Base-by-base conservation (phyloP, 108 stramenopile species). In the Cyclotella atomus region DNA sequence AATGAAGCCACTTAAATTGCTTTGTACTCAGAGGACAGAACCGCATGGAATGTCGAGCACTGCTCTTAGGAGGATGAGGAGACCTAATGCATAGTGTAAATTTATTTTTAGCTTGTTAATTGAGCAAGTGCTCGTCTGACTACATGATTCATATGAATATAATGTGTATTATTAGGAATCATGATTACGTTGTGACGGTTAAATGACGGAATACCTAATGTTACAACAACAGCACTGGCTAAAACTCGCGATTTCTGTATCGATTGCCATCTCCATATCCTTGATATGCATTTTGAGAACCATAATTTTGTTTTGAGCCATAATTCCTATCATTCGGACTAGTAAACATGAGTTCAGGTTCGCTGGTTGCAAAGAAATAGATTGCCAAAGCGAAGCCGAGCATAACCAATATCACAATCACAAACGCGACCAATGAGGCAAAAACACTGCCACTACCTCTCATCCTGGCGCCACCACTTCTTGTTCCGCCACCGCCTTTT, bases 21-120 rank as follows among this genome's bases (percentile, higher is more conserved):
- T 95, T 20, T 95, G 94, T 71, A 95, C 91, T 19, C 76, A 89
- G 52, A 84, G 94, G 60, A 95, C 92, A 9, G 92, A 93, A 81
- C 86, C 94, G 5, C 82, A 91, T 70, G 91, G 91, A 3, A 95
- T 95, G 94, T 91, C 90, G 61, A 89, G 89, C 65, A 95, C 94
- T 20, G 86, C 90, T 9, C 67, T 95, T 60, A 75, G 94, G 69
- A 69, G 85, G 54, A 41, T 41, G 38, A 41, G 38, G 38, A 12
- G 7, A 41, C 38, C 12, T 7, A 41, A 12, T 41, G 12, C 38
- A 41, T 12, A 41, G 12, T 12, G 12, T 41, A 12, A 41, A 9
- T 9, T 12, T 41, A 9, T 41, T 41, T 41, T 12, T 41, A 41
- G 38, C 38, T 41, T 41, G 7, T 7, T 41, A 41, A 7, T 41